phyloP scores from a whole-genome alignment of 2,329 filamentous ascomycete species.

The Teratosphaeria viscida region DNA sequence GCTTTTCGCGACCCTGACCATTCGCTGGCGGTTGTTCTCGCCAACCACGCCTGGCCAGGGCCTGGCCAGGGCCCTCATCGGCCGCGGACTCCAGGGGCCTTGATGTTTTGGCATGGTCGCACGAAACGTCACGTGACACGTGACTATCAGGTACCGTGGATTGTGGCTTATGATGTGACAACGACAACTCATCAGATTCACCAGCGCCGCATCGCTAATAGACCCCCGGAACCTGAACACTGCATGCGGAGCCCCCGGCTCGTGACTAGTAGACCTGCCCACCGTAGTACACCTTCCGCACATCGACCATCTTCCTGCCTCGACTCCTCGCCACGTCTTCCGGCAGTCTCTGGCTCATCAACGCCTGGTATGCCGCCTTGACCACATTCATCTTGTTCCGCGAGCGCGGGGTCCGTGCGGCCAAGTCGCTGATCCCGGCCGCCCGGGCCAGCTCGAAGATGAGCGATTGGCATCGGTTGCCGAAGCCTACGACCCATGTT shows the following conservation, averaged over 20 bases:
- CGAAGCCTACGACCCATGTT: conserved; percentile 57
- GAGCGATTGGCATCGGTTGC: conserved; percentile 78
- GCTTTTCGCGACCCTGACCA: not conserved
- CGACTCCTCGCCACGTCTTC: conserved; percentile 81
- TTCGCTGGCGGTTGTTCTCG: not conserved
- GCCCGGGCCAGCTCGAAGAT: conserved; percentile 92
- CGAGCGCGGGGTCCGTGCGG: conserved; percentile 70
- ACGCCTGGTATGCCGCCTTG: conserved; percentile 77
- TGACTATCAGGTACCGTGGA: not conserved
- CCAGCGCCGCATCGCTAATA: not conserved
- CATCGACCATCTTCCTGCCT: conserved; percentile 92
- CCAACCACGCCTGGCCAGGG: not conserved
- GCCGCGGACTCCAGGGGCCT: too few relatives aligned
- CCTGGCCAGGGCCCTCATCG: too few relatives aligned
- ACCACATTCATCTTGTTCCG: conserved; percentile 97
- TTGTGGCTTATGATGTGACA: not conserved
- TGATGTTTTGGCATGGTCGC: not conserved
- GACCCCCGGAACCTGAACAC: not conserved
- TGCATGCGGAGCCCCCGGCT: not conserved
- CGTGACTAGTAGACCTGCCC: conserved; percentile 35
- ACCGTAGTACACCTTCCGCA: conserved; percentile 93
- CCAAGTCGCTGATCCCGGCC: conserved; percentile 76
- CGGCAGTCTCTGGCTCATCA: conserved; percentile 74
- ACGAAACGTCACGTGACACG: not conserved
- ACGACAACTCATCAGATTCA: not conserved